phyloP scores from a whole-genome alignment of 805 yeast species.

The Kazachstania taianensis region DNA sequence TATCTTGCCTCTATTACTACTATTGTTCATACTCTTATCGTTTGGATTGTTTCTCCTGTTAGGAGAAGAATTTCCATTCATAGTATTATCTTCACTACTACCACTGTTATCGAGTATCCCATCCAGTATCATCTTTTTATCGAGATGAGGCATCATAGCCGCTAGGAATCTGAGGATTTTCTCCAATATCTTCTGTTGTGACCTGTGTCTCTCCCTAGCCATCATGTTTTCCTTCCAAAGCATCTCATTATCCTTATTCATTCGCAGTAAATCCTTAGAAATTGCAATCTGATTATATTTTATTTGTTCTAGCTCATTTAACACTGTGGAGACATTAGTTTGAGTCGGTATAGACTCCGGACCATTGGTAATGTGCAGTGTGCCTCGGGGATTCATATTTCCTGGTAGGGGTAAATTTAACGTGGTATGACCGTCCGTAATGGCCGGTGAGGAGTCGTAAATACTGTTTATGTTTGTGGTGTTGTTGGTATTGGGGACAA shows the following conservation, averaged over 20 bases:
- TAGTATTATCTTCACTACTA: not conserved
- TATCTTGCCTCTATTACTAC: not conserved
- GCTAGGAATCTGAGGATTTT: slow-evolving; percentile 82
- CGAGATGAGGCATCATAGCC: slow-evolving; percentile 37
- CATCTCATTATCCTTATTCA: slow-evolving; percentile 78
- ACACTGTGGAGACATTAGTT: slow-evolving; percentile 24
- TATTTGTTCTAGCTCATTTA: slow-evolving; percentile 65
- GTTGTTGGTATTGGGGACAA: slow-evolving; percentile 3
- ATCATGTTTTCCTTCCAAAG: slow-evolving; percentile 83
- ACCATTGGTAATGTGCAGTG: slow-evolving; percentile 3
- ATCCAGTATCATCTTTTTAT: slow-evolving; percentile 24
- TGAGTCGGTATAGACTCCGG: slow-evolving; percentile 3
- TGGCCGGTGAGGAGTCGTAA: no score
- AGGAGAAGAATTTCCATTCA: not conserved
- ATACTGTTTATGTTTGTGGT: slow-evolving; percentile 3
- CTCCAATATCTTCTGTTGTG: slow-evolving; percentile 81
- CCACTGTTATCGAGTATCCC: slow-evolving; percentile 8
- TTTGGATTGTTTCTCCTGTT: not conserved
- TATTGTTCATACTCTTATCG: not conserved
- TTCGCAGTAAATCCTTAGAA: slow-evolving; percentile 72
- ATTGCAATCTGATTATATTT: slow-evolving; percentile 72
- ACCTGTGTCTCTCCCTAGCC: slow-evolving; percentile 74
- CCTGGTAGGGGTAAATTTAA: not conserved
- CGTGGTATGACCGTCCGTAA: no score
- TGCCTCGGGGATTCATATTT: slow-evolving; percentile 1